phyloP scores from a whole-genome alignment of 2,329 filamentous ascomycete genomes.

The Aspergillus sp. region DNA sequence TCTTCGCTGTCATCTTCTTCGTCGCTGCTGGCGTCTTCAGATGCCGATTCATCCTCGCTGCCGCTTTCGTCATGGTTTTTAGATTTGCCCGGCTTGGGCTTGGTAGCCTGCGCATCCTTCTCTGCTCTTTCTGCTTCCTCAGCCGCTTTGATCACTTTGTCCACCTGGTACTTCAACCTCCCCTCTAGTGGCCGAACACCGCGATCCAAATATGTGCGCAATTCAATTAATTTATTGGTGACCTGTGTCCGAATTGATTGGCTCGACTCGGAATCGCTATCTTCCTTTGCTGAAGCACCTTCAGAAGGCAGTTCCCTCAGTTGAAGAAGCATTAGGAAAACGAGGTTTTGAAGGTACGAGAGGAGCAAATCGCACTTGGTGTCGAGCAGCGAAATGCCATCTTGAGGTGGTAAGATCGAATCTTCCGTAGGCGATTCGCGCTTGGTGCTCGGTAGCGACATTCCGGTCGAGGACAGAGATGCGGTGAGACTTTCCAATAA shows the following conservation, averaged over 20 bases:
- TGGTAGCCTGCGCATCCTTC: conserved; percentile 23
- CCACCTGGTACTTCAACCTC: conserved; percentile 90
- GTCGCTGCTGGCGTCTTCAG: conserved; percentile 27
- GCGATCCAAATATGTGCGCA: conserved; percentile 90
- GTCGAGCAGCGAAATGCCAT: conserved; percentile 92
- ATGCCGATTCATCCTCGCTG: conserved; percentile 26
- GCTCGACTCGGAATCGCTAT: conserved; percentile 19
- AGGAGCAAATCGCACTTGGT: conserved; percentile 97
- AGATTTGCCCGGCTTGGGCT: conserved; percentile 31
- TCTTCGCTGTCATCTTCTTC: conserved; percentile 26
- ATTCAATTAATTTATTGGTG: conserved; percentile 82
- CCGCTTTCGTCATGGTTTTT: conserved; percentile 31
- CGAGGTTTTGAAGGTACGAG: conserved; percentile 91
- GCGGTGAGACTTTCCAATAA: conserved; percentile 36
- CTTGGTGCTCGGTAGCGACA: conserved; percentile 34
- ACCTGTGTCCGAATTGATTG: conserved; percentile 63
- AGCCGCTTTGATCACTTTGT: conserved; percentile 86
- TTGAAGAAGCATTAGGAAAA: conserved; percentile 81
- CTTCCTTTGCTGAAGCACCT: conserved; percentile 35
- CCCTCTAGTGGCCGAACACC: conserved; percentile 88
- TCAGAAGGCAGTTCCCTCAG: conserved; percentile 57
- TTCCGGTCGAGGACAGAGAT: conserved; percentile 34
- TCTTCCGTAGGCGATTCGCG: conserved; percentile 55
- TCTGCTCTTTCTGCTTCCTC: conserved; percentile 51
- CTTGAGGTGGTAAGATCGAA: conserved; percentile 70